Conservation (phyloP, 169 alveolate species). For the Plasmodium yoelii region DNA sequence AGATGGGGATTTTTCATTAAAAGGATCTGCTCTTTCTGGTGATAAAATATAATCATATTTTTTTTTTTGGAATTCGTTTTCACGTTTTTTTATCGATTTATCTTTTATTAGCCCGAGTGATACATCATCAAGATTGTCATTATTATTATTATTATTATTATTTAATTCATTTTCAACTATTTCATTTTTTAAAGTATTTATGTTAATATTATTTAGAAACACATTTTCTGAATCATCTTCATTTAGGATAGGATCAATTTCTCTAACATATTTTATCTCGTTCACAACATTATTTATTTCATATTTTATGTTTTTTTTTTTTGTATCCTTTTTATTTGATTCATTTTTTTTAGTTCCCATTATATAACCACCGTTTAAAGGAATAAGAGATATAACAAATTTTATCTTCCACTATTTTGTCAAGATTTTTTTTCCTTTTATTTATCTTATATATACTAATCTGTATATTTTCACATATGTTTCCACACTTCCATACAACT, state of each 20-base stretch:
- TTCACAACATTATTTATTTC: background rate
- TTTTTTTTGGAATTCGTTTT: conserved; percentile 80
- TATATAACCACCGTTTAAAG: background rate
- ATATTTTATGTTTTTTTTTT: background rate
- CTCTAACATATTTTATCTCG: conserved; percentile 24
- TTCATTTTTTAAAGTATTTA: conserved; percentile 19
- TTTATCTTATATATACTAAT: too few relatives aligned
- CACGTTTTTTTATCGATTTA: conserved; percentile 79
- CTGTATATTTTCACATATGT: too few relatives aligned
- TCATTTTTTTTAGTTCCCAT: conserved; percentile 19
- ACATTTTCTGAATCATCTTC: conserved; percentile 10
- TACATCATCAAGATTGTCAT: conserved; percentile 17
- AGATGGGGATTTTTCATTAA: conserved; percentile 80
- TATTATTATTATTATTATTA: conserved; percentile 25
- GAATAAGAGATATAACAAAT: too few relatives aligned
- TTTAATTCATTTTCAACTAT: conserved; percentile 21
- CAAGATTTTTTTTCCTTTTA: too few relatives aligned
- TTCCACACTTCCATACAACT: too few relatives aligned
- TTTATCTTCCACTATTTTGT: too few relatives aligned
- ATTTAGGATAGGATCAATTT: conserved; percentile 28
- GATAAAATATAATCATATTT: conserved; percentile 83
- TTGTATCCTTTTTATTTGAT: background rate
- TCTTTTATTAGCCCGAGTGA: conserved; percentile 66
- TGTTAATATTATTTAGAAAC: conserved; percentile 4
- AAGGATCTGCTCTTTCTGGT: conserved; percentile 90